Percentiles rank a stretch among this genome's conserved stretches.
Conservation (phyloP, 2,329 filamentous ascomycete species). For the Escovopsis weberi region DNA sequence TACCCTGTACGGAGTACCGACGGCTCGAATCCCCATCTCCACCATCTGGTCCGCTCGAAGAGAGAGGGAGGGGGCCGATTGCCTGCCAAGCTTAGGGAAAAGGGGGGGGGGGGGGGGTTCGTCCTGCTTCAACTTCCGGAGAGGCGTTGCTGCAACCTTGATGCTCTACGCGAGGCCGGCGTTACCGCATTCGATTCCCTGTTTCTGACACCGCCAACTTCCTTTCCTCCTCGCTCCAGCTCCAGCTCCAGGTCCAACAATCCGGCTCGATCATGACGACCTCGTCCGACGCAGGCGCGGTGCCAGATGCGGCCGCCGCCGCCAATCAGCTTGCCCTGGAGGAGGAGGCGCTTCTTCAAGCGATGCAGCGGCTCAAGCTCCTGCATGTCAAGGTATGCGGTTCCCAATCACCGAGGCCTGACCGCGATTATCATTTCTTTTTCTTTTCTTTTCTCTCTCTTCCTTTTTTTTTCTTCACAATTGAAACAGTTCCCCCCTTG, state of each 20-base stretch:
- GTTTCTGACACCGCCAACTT: background rate
- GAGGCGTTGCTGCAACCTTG: no score
- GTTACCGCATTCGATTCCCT: no score
- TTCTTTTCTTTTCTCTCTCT: background rate
- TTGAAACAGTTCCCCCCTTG: background rate
- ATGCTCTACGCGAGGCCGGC: no score
- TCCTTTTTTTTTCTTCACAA: background rate
- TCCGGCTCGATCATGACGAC: background rate
- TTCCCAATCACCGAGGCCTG: no score
- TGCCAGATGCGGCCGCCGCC: constrained; percentile 9
- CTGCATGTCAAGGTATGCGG: constrained; percentile 38
- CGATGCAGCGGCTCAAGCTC: constrained; percentile 35
- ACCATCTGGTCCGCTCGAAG: background rate
- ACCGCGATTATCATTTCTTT: background rate
- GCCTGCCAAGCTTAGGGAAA: no score
- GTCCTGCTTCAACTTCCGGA: no score
- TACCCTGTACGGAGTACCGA: background rate
- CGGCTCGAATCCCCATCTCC: background rate
- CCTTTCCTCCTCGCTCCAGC: background rate
- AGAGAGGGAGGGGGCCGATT: background rate
- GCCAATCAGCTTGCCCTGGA: constrained; percentile 24
- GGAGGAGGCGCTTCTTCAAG: constrained; percentile 34
- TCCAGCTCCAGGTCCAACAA: background rate
- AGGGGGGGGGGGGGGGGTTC: no score
- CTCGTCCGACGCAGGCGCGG: constrained; percentile 8